phyloP scores from a whole-genome alignment of 306 rosid genomes.

The Acacia crassicarpa region DNA sequence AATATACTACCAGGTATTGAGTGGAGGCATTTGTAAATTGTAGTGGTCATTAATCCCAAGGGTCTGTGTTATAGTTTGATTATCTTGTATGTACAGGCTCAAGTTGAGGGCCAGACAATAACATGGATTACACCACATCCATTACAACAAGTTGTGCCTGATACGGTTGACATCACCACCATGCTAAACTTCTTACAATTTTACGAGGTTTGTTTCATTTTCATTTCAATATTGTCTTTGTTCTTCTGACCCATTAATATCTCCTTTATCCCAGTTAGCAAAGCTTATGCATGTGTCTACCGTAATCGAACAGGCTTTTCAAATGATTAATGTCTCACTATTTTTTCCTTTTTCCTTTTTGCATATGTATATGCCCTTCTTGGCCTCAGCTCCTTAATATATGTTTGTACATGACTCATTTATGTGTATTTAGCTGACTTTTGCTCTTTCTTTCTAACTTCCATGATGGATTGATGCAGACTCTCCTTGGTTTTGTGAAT shows the following conservation, averaged over 20 bases:
- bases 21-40: background rate
- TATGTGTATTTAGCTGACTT: background rate
- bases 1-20: slow-evolving; percentile 80
- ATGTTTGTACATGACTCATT: background rate
- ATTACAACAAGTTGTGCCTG: slow-evolving; percentile 83
- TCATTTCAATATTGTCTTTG: slow-evolving; percentile 8
- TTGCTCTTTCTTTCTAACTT: slow-evolving; percentile 11
- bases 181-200: slow-evolving; percentile 79
- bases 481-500: slow-evolving; percentile 75
- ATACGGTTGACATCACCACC: slow-evolving; percentile 71
- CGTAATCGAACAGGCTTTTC: background rate
- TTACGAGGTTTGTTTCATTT: slow-evolving; percentile 59
- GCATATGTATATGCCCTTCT: background rate
- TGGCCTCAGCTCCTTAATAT: background rate
- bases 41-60: background rate
- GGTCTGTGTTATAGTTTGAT: background rate
- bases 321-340: background rate
- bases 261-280: background rate
- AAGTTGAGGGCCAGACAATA: slow-evolving; percentile 73
- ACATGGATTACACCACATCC: slow-evolving; percentile 96
- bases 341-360: slow-evolving; percentile 1
- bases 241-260: background rate
- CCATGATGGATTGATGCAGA: slow-evolving; percentile 42
- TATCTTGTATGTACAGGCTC: slow-evolving; percentile 60
- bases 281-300: background rate